These are phyloP conservation scores for Hericium erinaceus DNA, from an alignment of 768 basidiomycete species.

Conservation along the genomic window DNA sequence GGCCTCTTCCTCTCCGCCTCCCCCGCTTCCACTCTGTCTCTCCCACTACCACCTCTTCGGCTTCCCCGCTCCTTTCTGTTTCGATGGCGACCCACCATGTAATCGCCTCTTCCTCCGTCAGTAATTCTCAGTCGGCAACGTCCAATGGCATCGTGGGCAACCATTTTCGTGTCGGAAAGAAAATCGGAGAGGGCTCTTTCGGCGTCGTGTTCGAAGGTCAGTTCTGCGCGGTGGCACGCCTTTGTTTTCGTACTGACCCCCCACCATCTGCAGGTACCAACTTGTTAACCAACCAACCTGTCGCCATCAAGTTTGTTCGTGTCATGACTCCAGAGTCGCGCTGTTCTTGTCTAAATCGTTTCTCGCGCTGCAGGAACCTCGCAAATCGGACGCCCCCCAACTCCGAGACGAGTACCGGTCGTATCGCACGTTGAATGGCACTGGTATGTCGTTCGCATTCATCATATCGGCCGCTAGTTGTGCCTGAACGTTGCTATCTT, in stretches of 20 bases:
- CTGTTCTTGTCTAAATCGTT: constrained; percentile 8
- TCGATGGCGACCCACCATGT: constrained; percentile 77
- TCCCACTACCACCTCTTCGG: not conserved
- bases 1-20: constrained; percentile 5
- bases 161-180: constrained; percentile 89
- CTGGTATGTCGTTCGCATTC: constrained; percentile 44
- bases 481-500: not conserved
- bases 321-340: not conserved
- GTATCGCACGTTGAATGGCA: constrained; percentile 89
- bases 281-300: constrained; percentile 73
- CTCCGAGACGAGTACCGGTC: constrained; percentile 95
- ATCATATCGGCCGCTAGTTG: constrained; percentile 1
- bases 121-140: constrained; percentile 45
- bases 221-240: not conserved
- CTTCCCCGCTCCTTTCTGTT: constrained; percentile 3
- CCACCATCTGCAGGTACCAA: constrained; percentile 56
- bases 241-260: not conserved
- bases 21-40: constrained; percentile 11
- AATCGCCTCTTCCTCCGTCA: constrained; percentile 66
- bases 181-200: constrained; percentile 99
- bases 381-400: constrained; percentile 97
- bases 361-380: constrained; percentile 56
- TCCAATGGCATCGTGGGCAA: constrained; percentile 70
- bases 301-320: constrained; percentile 95
- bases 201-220: constrained; percentile 94